These are phyloP conservation scores for Zopfia rhizophila DNA, from an alignment of 2,329 filamentous ascomycete species.

Conservation along the genomic window DNA sequence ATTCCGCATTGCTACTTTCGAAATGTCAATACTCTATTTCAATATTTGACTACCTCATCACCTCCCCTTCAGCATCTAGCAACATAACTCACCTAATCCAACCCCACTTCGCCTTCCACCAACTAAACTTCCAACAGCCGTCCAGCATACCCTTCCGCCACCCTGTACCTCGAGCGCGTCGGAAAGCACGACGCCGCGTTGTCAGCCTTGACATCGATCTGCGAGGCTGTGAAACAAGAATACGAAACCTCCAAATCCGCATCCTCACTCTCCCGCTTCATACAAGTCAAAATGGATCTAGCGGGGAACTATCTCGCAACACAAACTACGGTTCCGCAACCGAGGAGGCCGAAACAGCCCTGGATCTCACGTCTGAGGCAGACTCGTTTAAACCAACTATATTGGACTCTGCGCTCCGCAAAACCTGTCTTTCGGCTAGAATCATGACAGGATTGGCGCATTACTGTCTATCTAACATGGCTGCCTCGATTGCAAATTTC, in stretches of 20 bases:
- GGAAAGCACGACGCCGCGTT: conserved; percentile 74
- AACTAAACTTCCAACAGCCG: conserved; percentile 77
- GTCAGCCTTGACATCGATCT: conserved; percentile 72
- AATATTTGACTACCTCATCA: conserved; percentile 82
- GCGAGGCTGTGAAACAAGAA: conserved; percentile 76
- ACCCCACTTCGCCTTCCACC: conserved; percentile 87
- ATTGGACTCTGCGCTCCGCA: conserved; percentile 67
- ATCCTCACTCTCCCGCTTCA: conserved; percentile 77
- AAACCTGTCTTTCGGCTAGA: conserved; percentile 83
- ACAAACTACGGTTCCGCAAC: conserved; percentile 72
- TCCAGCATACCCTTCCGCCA: conserved; percentile 77
- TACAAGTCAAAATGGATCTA: conserved; percentile 85
- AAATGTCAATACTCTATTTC: conserved; percentile 83
- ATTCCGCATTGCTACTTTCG: conserved; percentile 76
- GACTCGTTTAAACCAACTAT: too few relatives aligned
- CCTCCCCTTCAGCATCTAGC: conserved; percentile 62
- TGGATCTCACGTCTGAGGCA: conserved; percentile 80
- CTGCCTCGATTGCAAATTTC: conserved; percentile 81
- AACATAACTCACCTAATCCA: conserved; percentile 75
- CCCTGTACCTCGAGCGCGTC: conserved; percentile 84
- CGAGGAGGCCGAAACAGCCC: conserved; percentile 81
- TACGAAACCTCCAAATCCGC: conserved; percentile 87
- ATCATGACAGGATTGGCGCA: conserved; percentile 85
- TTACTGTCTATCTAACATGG: conserved; percentile 74
- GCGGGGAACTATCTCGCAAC: conserved; percentile 81